Base-by-base conservation (phyloP, 768 basidiomycete species). In the Pulveroboletus sp. region DNA sequence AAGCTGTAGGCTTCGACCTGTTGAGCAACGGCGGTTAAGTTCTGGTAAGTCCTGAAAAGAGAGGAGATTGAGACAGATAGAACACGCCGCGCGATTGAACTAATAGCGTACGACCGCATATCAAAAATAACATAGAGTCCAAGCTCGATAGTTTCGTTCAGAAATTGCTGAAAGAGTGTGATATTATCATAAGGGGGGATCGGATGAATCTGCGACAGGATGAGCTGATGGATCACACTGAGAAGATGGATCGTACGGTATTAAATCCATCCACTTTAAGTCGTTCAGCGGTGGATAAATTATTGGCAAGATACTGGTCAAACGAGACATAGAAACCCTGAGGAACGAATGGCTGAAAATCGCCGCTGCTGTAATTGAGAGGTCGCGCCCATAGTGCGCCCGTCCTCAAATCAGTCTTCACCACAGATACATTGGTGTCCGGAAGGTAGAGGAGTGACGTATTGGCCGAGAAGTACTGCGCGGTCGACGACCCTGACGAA, bases 241-340 rank as follows among this genome's bases (percentile, higher is more conserved):
- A 5, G 15, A 21, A 28, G 8, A 28, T 8, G 6, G 31, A 9
- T 36, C 65, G 24, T 40, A 61, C 63, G 35, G 61, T 58, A 15
- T 59, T 63, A 27, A 62, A 63, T 37, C 83, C 86, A 69, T 82
- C 73, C 66, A 74, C 52, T 71, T 80, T 80, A 38, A 89, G 71
- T 44, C 75, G 73, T 47, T 82, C 69, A 38, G 86, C 70, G 6
- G 76, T 63, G 1, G 81, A 62, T 39, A 78, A 58, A 60, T 89
- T 81, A 7, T 68, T 60, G 2, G 69, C 74, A 14, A 88, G 68
- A 50, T 81, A 82, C 14, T 65, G 63, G 36, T 75, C 78, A 41
- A 85, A 83, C 6, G 73, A 64, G 0, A 86, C 81, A 57, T 88
- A 90, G 65, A 86, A 91, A 0, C 88, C 88, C 39, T 87, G 76